A percentile compares a stretch with the other conserved stretches of the same genome.
Evolutionary conservation across 495 filamentous ascomycete species (phyloP).

Genomic region (Acidomyces sp.): DNA sequence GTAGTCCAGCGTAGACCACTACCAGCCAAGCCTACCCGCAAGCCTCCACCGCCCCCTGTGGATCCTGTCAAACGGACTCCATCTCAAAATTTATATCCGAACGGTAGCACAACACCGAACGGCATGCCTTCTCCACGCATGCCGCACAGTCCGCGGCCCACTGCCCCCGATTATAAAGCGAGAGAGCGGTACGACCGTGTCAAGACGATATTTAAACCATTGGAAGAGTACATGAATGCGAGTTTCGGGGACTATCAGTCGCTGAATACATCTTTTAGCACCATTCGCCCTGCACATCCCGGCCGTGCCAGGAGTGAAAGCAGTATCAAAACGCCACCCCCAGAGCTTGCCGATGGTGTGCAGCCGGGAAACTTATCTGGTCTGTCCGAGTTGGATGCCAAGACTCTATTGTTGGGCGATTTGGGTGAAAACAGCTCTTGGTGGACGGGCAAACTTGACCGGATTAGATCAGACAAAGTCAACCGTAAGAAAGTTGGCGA

Average conservation of each 20-base stretch:
- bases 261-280: slow-evolving; percentile 60
- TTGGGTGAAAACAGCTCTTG: slow-evolving; percentile 72
- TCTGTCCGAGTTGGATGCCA: slow-evolving; percentile 54
- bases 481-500: slow-evolving; percentile 8
- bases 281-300: slow-evolving; percentile 28
- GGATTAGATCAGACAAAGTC: slow-evolving; percentile 26
- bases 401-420: slow-evolving; percentile 65
- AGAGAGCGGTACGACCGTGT: slow-evolving; percentile 16
- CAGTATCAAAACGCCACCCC: slow-evolving; percentile 21
- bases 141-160: slow-evolving; percentile 11
- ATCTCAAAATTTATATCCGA: slow-evolving; percentile 10
- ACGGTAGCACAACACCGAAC: slow-evolving; percentile 4
- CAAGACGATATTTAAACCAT: slow-evolving; percentile 40
- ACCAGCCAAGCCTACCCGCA: slow-evolving; percentile 14
- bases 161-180: slow-evolving; percentile 13
- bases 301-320: slow-evolving; percentile 34
- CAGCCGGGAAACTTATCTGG: slow-evolving; percentile 16
- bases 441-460: slow-evolving; percentile 54
- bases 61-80: slow-evolving; percentile 1
- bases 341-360: slow-evolving; percentile 5
- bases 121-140: slow-evolving; percentile 6
- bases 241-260: slow-evolving; percentile 57
- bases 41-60: slow-evolving; percentile 22
- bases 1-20: neutral
- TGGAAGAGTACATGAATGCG: slow-evolving; percentile 63